Base-by-base conservation (phyloP, 208 protist genomes). In the Trypanosoma avium region DNA sequence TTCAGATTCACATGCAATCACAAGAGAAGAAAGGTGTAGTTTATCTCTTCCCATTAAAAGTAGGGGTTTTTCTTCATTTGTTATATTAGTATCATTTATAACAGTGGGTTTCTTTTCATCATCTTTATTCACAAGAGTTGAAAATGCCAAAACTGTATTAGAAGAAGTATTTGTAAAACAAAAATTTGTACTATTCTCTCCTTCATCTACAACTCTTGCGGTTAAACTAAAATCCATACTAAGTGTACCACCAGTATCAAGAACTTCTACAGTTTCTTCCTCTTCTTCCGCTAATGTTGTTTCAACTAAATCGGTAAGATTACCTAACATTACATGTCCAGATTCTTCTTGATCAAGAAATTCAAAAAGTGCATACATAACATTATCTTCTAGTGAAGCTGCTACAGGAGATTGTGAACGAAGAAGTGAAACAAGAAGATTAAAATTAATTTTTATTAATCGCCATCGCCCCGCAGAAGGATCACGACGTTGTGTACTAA, bases 351-450 rank as follows among this genome's bases (percentile, higher is more conserved):
- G 38, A 47, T 94, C 88, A 33, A 94, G 82, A 62, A 85, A 89
- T 47, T 67, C 70, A 63, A 94, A 94, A 33, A 94, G 62, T 8
- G 71, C 73, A 72, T 88, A 90, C 30, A 91, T 69, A 55, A 85
- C 82, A 54, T 79, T 77, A 62, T 90, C 84, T 62, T 91, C 82
- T 62, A 94, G 66, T 12, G 70, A 61, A 13, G 88, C 82, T 4
- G 79, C 77, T 7, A 75, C 75, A 19, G 74, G 73, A 2, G 84
- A 91, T 9, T 88, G 43, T 1, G 67, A 62, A 24, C 84, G 84
- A 7, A 94, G 60, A 27, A 77, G 73, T n/a, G 73, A 79, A 5
- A 75, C 81, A 55, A 94, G 84, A 6, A 67, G 74, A 24, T 86
- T 84, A 70, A 91, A 94, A 67, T 79, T 73, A 9, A 91, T 42